phyloP scores from a whole-genome alignment of 1,284 basidiomycete species.

The Ganoderma lingzhi region DNA sequence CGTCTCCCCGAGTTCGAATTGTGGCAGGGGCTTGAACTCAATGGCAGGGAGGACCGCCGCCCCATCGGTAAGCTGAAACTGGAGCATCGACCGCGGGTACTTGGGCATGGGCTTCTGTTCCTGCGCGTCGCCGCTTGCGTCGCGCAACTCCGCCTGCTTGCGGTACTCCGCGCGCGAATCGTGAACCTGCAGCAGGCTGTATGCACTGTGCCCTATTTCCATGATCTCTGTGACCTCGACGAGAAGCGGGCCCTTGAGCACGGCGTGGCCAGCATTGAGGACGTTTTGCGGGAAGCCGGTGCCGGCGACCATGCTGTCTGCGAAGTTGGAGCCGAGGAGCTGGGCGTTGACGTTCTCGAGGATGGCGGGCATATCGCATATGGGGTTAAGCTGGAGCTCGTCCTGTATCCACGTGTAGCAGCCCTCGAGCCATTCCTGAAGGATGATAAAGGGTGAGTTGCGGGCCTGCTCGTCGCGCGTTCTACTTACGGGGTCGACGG shows the following conservation, averaged over 20 bases:
- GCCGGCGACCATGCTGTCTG: slow-evolving; percentile 70
- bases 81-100: slow-evolving; percentile 76
- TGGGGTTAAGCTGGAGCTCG: slow-evolving; percentile 56
- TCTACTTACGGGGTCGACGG: slow-evolving; percentile 60
- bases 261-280: slow-evolving; percentile 43
- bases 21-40: slow-evolving; percentile 67
- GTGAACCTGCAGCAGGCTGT: slow-evolving; percentile 68
- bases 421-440: slow-evolving; percentile 75
- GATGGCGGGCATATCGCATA: slow-evolving; percentile 55
- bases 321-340: slow-evolving; percentile 74
- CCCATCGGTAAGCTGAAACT: slow-evolving; percentile 74
- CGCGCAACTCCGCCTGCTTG: slow-evolving; percentile 52
- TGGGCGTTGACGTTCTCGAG: slow-evolving; percentile 64
- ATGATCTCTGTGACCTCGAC: slow-evolving; percentile 78
- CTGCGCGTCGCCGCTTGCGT: slow-evolving; percentile 66
- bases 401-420: slow-evolving; percentile 70
- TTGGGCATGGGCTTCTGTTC: slow-evolving; percentile 68
- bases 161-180: slow-evolving; percentile 69
- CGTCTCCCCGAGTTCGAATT: slow-evolving; percentile 70
- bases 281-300: slow-evolving; percentile 70
- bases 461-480: not conserved
- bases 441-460: not conserved
- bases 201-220: slow-evolving; percentile 78
- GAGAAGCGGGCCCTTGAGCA: slow-evolving; percentile 55
- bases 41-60: slow-evolving; percentile 66